Percentiles rank a stretch among this genome's conserved stretches.
Conservation (phyloP, 306 rosid genomes). For the Acacia crassicarpa region DNA sequence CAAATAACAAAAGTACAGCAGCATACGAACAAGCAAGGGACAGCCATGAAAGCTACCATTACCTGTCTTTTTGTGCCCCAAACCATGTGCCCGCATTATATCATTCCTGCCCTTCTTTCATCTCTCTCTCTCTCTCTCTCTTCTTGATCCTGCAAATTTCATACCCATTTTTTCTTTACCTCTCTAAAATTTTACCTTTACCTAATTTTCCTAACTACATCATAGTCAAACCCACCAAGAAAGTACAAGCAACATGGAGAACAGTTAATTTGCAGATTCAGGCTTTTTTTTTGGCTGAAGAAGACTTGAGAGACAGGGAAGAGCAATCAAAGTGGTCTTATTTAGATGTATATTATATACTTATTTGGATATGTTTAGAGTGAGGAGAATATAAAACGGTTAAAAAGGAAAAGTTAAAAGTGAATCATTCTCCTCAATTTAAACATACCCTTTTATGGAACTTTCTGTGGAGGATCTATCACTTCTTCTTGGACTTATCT, state of each 20-base stretch:
- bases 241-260: constrained; percentile 26
- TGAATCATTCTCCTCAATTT: neutral
- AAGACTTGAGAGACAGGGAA: neutral
- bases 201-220: constrained; percentile 37
- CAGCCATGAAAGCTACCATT: constrained; percentile 57
- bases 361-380: neutral
- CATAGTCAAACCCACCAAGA: neutral
- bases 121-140: constrained; percentile 5
- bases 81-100: constrained; percentile 60
- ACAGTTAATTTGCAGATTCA: constrained; percentile 37
- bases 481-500: constrained; percentile 69
- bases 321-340: neutral
- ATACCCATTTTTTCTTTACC: constrained; percentile 30
- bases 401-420: neutral
- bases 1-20: constrained; percentile 36
- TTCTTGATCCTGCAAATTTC: constrained; percentile 33
- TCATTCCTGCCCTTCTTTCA: constrained; percentile 22
- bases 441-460: neutral
- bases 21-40: constrained; percentile 39
- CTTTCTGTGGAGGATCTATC: constrained; percentile 9
- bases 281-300: neutral
- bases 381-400: neutral
- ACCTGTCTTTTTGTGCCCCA: constrained; percentile 57
- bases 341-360: neutral
- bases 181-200: constrained; percentile 21